Evolutionary conservation across 1,284 basidiomycete genomes (phyloP), one percentile per base, ranked within the genome.

Genomic region (Trichosporon inkin): DNA sequence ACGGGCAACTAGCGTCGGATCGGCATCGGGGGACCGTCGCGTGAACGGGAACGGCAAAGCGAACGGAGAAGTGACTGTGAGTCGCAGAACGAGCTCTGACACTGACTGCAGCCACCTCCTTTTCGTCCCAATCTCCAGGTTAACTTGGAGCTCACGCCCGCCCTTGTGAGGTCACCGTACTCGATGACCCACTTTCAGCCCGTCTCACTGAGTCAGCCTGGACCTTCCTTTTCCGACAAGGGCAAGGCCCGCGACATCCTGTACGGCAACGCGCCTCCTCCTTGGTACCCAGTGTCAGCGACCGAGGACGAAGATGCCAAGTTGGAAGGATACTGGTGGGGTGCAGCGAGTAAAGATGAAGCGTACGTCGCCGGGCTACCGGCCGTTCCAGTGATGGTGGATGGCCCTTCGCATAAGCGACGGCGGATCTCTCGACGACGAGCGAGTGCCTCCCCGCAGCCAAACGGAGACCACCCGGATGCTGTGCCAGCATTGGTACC

Each of bases 91-190:
- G 10, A 32, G 4, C 19, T 19, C 13, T 24, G 6, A 17, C n/a
- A 11, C 17, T 44, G 28, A 57, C 55, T n/a, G 13, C 57, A 71
- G 70, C 66, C 72, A 34, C 67, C 70, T 56, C 67, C 71, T 1
- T 71, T 71, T 63, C 72, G 75, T 28, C 72, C 72, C 39, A 71
- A 71, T 38, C 71, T 77, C 52, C 65, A 68, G 53, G 73, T 69
- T 22, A 70, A 65, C 40, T 66, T 76, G 59, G 73, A 77, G 20
- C 62, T 53, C 38, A 62, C 69, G 40, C 84, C 84, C 5, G 90
- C 91, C 0, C 83, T 95, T 34, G 74, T 86, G 11, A 86, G 93
- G n/a, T 90, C 88, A 0, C 80, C 86, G 0, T 82, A 86, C 62
- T 84, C 85, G 24, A 95, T 95, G 90, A 68, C 66, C 40, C 67